phyloP scores from a whole-genome alignment of 768 basidiomycete species.

The Phylloporus sp. region DNA sequence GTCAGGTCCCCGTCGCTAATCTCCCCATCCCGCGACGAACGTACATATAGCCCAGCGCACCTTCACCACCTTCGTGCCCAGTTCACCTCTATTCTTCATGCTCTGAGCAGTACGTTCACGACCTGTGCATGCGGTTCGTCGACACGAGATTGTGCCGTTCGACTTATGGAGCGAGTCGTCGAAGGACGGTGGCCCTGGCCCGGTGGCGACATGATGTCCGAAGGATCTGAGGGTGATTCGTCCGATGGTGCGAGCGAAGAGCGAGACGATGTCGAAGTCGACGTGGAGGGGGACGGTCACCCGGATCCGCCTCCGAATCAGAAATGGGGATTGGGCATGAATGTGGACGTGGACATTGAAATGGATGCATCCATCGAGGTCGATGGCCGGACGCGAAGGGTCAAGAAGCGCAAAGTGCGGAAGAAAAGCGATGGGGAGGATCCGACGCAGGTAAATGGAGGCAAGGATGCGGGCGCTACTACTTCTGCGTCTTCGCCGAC shows the following conservation, averaged over 20 bases:
- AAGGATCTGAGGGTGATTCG: slow-evolving; percentile 19
- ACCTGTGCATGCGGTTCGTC: slow-evolving; percentile 69
- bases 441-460: background rate
- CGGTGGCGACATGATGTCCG: slow-evolving; percentile 23
- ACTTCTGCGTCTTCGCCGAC: background rate
- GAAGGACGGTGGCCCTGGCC: slow-evolving; percentile 35
- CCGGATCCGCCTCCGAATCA: background rate
- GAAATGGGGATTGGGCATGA: slow-evolving; percentile 22
- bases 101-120: slow-evolving; percentile 64
- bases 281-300: slow-evolving; percentile 24
- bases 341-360: slow-evolving; percentile 23
- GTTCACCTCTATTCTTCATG: slow-evolving; percentile 65
- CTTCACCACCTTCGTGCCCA: slow-evolving; percentile 54
- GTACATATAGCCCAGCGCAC: slow-evolving; percentile 39
- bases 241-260: slow-evolving; percentile 16
- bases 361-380: slow-evolving; percentile 10
- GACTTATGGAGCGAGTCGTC: slow-evolving; percentile 63
- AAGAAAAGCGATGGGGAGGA: slow-evolving; percentile 32
- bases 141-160: slow-evolving; percentile 57
- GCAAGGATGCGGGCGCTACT: background rate
- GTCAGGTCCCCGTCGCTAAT: slow-evolving; percentile 6
- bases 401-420: slow-evolving; percentile 20
- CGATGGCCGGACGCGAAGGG: slow-evolving; percentile 1
- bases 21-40: background rate
- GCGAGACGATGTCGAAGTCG: slow-evolving; percentile 14